These are phyloP conservation scores for Nakazawaea pomicola DNA, from an alignment of 805 yeast genomes.

Conservation along the genomic window DNA sequence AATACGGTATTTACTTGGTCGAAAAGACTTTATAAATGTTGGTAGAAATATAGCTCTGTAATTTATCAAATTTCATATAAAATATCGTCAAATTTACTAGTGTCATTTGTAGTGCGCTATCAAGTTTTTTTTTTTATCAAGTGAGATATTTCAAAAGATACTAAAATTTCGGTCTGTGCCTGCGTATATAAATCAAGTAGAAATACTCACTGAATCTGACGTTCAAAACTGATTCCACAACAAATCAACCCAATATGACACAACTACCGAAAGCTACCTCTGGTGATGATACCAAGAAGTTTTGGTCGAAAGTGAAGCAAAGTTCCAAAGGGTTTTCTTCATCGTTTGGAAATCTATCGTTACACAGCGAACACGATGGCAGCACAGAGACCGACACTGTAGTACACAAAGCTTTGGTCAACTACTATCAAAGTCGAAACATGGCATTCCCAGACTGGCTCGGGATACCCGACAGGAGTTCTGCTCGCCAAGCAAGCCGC, in stretches of 20 bases:
- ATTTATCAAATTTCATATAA: too few relatives aligned
- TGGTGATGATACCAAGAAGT: conserved; percentile 11
- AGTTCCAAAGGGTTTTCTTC: conserved; percentile 14
- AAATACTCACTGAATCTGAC: too few relatives aligned
- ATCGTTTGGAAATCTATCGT: conserved; percentile 27
- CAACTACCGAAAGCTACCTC: conserved; percentile 6
- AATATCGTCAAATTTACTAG: background rate
- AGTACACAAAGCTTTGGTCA: conserved; percentile 26
- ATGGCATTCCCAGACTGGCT: conserved; percentile 26
- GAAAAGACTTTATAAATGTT: conserved; percentile 65
- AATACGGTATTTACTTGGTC: conserved; percentile 78
- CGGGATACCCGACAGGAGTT: conserved; percentile 8
- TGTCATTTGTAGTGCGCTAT: background rate
- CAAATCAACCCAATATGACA: background rate
- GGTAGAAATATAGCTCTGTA: too few relatives aligned
- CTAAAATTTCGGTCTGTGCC: background rate
- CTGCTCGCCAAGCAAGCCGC: background rate
- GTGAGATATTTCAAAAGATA: background rate
- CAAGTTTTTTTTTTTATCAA: background rate
- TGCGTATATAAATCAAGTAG: too few relatives aligned
- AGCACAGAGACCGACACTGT: conserved; percentile 27
- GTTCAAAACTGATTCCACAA: too few relatives aligned
- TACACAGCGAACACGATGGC: conserved; percentile 29
- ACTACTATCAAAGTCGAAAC: conserved; percentile 20
- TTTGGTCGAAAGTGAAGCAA: conserved; percentile 16